These are phyloP conservation scores for Beverwykella pulmonaria DNA, from an alignment of 495 filamentous ascomycete species.

Conservation along the genomic window DNA sequence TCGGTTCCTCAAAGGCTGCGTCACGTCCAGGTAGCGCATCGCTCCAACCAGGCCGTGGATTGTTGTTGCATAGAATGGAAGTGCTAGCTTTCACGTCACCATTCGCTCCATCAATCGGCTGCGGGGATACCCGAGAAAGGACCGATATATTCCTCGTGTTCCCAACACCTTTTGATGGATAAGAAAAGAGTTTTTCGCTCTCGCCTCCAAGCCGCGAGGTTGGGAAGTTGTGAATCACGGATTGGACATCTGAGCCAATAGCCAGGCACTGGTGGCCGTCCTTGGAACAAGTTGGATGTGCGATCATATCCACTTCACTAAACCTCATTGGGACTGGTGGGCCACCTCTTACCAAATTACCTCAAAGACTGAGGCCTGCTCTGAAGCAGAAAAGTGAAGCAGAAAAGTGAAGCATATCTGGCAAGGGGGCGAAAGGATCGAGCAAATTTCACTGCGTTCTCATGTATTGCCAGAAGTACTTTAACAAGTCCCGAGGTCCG, in stretches of 20 bases:
- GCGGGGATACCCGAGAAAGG: constrained; percentile 21
- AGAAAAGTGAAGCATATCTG: too few species aligned
- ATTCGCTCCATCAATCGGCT: background rate
- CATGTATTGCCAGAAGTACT: too few species aligned
- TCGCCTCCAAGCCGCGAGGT: background rate
- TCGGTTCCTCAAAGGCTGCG: background rate
- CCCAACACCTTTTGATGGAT: background rate
- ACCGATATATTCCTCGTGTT: background rate
- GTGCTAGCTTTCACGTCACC: constrained; percentile 9
- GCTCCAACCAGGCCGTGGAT: background rate
- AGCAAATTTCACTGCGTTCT: too few species aligned
- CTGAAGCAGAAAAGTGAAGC: too few species aligned
- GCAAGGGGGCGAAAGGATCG: too few species aligned
- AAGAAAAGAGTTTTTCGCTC: background rate
- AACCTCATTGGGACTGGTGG: background rate
- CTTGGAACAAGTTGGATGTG: background rate
- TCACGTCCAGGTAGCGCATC: background rate
- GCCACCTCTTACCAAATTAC: background rate
- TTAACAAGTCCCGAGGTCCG: too few species aligned
- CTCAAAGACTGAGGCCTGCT: too few species aligned
- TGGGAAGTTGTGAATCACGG: background rate
- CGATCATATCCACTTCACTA: background rate
- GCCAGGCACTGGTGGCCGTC: background rate
- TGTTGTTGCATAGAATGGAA: background rate
- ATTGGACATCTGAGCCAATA: background rate